These are phyloP conservation scores for Fomitopsis betulina DNA, from an alignment of 1,284 basidiomycete genomes.

Conservation along the genomic window DNA sequence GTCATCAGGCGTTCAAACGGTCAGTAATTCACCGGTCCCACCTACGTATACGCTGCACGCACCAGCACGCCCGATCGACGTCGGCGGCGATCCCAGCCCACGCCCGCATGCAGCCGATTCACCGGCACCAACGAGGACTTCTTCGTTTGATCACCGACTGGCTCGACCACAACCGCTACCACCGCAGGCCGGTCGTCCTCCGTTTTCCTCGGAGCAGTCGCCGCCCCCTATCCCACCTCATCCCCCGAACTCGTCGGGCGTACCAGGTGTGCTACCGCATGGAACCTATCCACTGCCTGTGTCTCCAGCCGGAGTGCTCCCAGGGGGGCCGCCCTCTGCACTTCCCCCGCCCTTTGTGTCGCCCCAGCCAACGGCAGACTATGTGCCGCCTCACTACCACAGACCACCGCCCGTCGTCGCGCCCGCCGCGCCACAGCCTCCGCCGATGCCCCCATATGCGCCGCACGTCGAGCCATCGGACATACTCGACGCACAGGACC, in stretches of 20 bases:
- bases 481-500: slow-evolving; percentile 34
- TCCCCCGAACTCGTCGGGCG: slow-evolving; percentile 10
- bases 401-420: slow-evolving; percentile 17
- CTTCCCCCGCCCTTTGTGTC: slow-evolving; percentile 22
- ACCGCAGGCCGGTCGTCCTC: not conserved
- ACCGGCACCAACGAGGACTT: not conserved
- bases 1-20: slow-evolving; percentile 16
- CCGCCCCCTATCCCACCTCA: slow-evolving; percentile 9
- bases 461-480: slow-evolving; percentile 27
- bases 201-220: slow-evolving; percentile 4
- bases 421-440: slow-evolving; percentile 6
- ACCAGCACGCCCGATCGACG: slow-evolving; percentile 8
- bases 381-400: slow-evolving; percentile 10
- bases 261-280: slow-evolving; percentile 1
- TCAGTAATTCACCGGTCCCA: slow-evolving; percentile 17
- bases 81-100: slow-evolving; percentile 7
- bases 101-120: slow-evolving; percentile 11
- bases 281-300: slow-evolving; percentile 5
- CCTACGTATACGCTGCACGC: slow-evolving; percentile 22
- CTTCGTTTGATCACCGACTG: not conserved
- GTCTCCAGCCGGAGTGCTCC: slow-evolving; percentile 3
- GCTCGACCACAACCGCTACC: slow-evolving; percentile 2
- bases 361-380: slow-evolving; percentile 14
- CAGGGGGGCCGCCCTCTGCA: slow-evolving; percentile 11
- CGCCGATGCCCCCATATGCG: slow-evolving; percentile 20